These are phyloP conservation scores for Raphanus sativus DNA, from an alignment of 345 rosid genomes.

Conservation along the genomic window DNA sequence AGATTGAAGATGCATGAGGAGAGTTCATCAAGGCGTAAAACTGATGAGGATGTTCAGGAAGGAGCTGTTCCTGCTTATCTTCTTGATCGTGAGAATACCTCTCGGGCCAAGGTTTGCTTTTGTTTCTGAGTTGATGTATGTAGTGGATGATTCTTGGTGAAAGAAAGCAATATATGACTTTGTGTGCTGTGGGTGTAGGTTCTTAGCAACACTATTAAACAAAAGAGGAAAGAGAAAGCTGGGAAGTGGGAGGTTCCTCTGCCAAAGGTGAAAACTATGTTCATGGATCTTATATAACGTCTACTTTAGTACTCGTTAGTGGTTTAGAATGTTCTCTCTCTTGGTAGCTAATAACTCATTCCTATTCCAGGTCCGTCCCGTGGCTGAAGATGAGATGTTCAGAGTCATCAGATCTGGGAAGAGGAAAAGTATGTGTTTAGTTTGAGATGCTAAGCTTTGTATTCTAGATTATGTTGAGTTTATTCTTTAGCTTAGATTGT, in stretches of 20 bases:
- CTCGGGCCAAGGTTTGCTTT: conserved; percentile 66
- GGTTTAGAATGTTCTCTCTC: not conserved
- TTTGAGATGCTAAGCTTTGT: not conserved
- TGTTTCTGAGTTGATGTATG: not conserved
- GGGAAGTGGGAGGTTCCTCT: conserved; percentile 98
- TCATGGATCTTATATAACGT: not conserved
- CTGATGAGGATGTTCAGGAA: conserved; percentile 82
- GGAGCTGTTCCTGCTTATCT: conserved; percentile 97
- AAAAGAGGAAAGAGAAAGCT: conserved; percentile 95
- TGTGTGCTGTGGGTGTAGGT: conserved; percentile 43
- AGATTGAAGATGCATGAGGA: conserved; percentile 96
- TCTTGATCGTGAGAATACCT: conserved; percentile 85
- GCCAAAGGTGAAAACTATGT: conserved; percentile 62
- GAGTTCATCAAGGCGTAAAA: conserved; percentile 69
- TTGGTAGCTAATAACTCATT: not conserved
- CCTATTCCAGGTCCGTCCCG: conserved; percentile 79
- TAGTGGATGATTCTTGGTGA: not conserved
- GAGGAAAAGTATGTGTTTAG: conserved; percentile 65
- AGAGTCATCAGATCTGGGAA: conserved; percentile 88
- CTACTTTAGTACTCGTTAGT: not conserved
- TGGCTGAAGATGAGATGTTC: conserved; percentile 98
- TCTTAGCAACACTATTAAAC: conserved; percentile 91
- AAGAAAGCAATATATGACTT: not conserved
- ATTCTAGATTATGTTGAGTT: not conserved
- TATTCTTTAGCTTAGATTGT: not conserved